phyloP scores from a whole-genome alignment of 2,329 filamentous ascomycete species.

The Lithohypha guttulata region DNA sequence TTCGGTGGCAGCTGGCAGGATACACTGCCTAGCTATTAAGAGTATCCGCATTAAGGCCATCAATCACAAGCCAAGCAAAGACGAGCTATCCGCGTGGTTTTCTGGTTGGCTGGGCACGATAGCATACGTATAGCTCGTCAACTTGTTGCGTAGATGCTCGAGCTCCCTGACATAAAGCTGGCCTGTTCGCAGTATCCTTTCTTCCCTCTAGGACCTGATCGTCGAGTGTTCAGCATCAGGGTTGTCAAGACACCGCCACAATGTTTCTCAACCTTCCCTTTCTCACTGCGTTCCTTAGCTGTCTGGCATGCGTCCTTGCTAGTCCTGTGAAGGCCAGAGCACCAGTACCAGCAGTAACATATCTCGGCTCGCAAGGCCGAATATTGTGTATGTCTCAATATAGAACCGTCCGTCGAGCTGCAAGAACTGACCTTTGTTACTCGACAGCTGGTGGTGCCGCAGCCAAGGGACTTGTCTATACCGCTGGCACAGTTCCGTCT shows the following conservation, averaged over 20 bases:
- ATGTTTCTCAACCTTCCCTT: neutral
- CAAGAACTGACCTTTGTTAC: neutral
- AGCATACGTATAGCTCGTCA: too few species aligned
- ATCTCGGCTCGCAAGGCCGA: conserved; percentile 7
- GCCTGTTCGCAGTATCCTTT: too few species aligned
- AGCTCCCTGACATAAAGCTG: too few species aligned
- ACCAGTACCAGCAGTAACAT: conserved; percentile 5
- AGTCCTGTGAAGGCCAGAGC: neutral
- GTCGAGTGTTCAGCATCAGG: neutral
- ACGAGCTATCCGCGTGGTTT: too few species aligned
- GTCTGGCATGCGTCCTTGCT: neutral
- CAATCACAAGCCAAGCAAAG: too few species aligned
- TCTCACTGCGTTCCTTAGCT: neutral
- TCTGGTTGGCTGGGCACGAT: too few species aligned
- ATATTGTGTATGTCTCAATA: conserved; percentile 10
- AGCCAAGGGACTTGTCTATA: conserved; percentile 11
- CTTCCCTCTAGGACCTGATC: neutral
- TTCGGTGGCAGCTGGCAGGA: too few species aligned
- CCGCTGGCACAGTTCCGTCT: conserved; percentile 10
- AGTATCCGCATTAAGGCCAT: too few species aligned
- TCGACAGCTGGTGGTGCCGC: conserved; percentile 9
- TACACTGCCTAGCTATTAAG: too few species aligned
- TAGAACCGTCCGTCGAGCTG: neutral
- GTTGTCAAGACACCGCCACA: neutral
- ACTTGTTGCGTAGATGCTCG: too few species aligned